Evolutionary conservation across 2,329 filamentous ascomycete species (phyloP), one percentile per base, ranked within the genome.

Genomic region (Talaromyces sp.): DNA sequence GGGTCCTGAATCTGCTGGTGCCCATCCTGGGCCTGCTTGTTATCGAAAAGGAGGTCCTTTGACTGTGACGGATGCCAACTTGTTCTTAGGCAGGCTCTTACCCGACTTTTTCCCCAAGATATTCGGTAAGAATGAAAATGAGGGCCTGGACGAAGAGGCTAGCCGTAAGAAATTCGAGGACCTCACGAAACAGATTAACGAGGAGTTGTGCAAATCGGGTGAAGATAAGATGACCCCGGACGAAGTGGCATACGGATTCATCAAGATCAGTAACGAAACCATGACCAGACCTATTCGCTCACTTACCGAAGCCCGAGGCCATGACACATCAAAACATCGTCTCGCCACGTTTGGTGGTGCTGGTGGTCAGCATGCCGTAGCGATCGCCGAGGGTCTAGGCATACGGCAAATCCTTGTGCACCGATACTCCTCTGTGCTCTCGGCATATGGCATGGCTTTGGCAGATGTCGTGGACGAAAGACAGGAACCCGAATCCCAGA

Each of bases 41-140:
- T 97, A 97, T 76, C 87, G 93, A 14, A 97, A 97, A 77, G 93
- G 91, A 0, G 93, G 93, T 0, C 93, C 93, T 3, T 83, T 94
- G 14, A 95, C 93, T 0, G 93, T 97, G 9, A 97, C 94, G 0
- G 93, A 97, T 72, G 93, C 93, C 6, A 97, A 97, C 70, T 77
- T 97, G 6, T 93, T 92, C 74, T 85, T 98, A 0, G 93, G 93
- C 0, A 87, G 94, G 27, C 81, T 98, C 3, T 79, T 97, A 1
- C 93, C 93, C 0, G 92, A 96, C 67, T 97, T 96, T 82, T 98
- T 98, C 77, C 94, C 94, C 0, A 94, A 93, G 75, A 97, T 98
- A 66, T 97, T 98, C 71, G 94, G 94, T 54, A 90, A 92, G 75
- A 90, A 93, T 52, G 93, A 97, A 74, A 84, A 97, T 67, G 88